Base-by-base conservation (phyloP, 768 basidiomycete genomes). In the Trametes maxima region DNA sequence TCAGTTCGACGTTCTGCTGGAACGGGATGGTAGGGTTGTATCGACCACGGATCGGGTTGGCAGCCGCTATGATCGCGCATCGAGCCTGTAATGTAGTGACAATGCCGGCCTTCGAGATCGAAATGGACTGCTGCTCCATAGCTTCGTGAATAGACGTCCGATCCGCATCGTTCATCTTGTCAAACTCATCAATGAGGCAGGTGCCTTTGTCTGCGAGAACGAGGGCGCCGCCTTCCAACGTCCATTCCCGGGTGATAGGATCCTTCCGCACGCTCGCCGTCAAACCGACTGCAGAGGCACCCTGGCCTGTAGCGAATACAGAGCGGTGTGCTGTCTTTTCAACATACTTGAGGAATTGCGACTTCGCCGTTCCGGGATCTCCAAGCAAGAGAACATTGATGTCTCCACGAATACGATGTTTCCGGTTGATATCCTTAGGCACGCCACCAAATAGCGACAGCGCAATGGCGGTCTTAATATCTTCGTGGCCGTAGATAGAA, bases 151-250 rank as follows among this genome's bases (percentile, higher is more conserved):
- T 98, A 4, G 95, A 97, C 16, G 95, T 98, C 68, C 96, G 83
- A 73, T 99, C 96, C 16, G 93, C 84, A 69, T 98, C 97, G 76
- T 98, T 98, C 97, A 99, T 99, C 81, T 99, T 99, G 80, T 99
- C 97, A 73, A 99, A 98, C 74, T 98, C 97, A 76, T 99, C 97
- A 67, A 99, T 99, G 39, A 98, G 79, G 71, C 97, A 98, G 25
- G 90, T 93, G 13, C 97, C 97, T 76, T 96, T 97, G 77, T 99
- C 97, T 2, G 97, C 97, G 19, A 99, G 81, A n/a, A 99, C 97
- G 11, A 99, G 81, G 2, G 97, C 97, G 10, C 97, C 97, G 14
- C 97, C 97, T 75, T 99, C 97, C 25, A 99, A 82, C 2, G 97
- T 98, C 97, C 97, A 99, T 76, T 98, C 97, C 19, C 89, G 84